These are phyloP conservation scores for Saturnispora diversa DNA, from an alignment of 805 yeast species.

Conservation along the genomic window DNA sequence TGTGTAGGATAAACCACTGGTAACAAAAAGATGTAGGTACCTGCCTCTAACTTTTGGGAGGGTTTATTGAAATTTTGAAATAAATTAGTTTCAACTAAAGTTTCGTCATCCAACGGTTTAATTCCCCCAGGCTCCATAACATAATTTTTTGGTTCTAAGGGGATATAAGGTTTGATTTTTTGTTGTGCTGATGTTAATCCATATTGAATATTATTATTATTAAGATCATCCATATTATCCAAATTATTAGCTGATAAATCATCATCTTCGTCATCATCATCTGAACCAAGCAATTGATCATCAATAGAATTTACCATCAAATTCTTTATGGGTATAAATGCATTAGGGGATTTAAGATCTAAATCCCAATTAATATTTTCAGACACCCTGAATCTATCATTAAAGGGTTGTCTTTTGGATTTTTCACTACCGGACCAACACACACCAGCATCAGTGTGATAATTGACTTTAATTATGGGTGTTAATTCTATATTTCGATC, in stretches of 20 bases:
- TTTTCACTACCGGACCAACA: conserved; percentile 41
- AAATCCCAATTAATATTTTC: conserved; percentile 37
- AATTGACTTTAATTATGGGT: conserved; percentile 33
- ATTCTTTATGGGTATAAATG: conserved; percentile 29
- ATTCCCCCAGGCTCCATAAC: conserved; percentile 17
- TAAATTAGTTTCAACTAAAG: conserved; percentile 13
- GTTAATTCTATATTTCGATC: conserved; percentile 33
- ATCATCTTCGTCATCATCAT: neutral
- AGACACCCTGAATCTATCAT: conserved; percentile 36
- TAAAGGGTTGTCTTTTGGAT: conserved; percentile 35
- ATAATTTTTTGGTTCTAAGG: conserved; percentile 21
- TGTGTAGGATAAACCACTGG: conserved; percentile 56
- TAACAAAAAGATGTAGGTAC: conserved; percentile 59
- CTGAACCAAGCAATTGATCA: conserved; percentile 15
- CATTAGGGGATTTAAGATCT: conserved; percentile 33
- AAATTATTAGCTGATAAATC: conserved; percentile 12
- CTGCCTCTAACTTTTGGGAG: conserved; percentile 39
- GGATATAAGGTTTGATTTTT: conserved; percentile 19
- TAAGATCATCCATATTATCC: conserved; percentile 2
- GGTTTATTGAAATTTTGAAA: conserved; percentile 14
- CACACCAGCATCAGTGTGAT: conserved; percentile 36
- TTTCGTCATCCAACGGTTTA: conserved; percentile 6
- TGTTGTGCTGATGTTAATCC: conserved; percentile 26
- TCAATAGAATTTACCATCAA: conserved; percentile 9
- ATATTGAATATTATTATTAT: conserved; percentile 13